A percentile compares a stretch with the other conserved stretches of the same genome.
phyloP scores from a whole-genome alignment of 2,329 filamentous ascomycete genomes.

The Sporothrix luriei region DNA sequence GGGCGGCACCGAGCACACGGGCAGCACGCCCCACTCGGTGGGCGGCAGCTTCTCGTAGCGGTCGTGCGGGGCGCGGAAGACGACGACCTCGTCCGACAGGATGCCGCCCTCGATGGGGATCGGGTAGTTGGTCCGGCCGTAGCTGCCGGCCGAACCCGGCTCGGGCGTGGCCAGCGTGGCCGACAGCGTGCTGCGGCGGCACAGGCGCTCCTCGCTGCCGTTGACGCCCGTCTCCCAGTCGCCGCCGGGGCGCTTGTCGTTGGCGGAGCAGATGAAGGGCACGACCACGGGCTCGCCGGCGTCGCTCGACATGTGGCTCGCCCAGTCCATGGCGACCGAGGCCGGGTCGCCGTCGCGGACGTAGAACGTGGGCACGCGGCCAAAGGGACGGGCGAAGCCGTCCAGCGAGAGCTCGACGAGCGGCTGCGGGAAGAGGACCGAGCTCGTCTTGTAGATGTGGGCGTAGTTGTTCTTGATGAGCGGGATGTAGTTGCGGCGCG shows the following conservation, averaged over 20 bases:
- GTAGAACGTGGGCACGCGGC: slow-evolving; percentile 51
- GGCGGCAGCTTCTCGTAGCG: slow-evolving; percentile 61
- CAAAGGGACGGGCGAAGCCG: slow-evolving; percentile 44
- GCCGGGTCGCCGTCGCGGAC: slow-evolving; percentile 62
- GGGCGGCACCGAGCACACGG: slow-evolving; percentile 74
- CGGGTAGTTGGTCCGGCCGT: slow-evolving; percentile 63
- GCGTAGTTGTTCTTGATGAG: slow-evolving; percentile 61
- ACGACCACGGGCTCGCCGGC: slow-evolving; percentile 50
- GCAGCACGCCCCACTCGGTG: slow-evolving; percentile 59
- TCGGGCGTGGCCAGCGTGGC: slow-evolving; percentile 67
- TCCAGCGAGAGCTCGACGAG: slow-evolving; percentile 50
- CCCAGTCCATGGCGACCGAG: slow-evolving; percentile 62
- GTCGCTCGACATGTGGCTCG: slow-evolving; percentile 45
- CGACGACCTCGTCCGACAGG: slow-evolving; percentile 69
- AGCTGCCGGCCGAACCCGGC: slow-evolving; percentile 44
- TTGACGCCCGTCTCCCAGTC: slow-evolving; percentile 70
- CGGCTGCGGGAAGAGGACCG: slow-evolving; percentile 59
- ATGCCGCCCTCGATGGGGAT: slow-evolving; percentile 71
- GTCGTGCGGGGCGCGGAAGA: slow-evolving; percentile 71
- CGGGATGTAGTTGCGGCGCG: slow-evolving; percentile 71
- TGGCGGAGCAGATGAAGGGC: slow-evolving; percentile 72
- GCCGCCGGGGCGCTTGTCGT: slow-evolving; percentile 75
- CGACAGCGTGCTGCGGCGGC: slow-evolving; percentile 72
- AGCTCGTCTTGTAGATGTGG: slow-evolving; percentile 59
- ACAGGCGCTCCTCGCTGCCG: slow-evolving; percentile 72